Evolutionary conservation across 257 asterid genomes (phyloP), one percentile per base, ranked within the genome.

Genomic region (Eustoma russellianum): DNA sequence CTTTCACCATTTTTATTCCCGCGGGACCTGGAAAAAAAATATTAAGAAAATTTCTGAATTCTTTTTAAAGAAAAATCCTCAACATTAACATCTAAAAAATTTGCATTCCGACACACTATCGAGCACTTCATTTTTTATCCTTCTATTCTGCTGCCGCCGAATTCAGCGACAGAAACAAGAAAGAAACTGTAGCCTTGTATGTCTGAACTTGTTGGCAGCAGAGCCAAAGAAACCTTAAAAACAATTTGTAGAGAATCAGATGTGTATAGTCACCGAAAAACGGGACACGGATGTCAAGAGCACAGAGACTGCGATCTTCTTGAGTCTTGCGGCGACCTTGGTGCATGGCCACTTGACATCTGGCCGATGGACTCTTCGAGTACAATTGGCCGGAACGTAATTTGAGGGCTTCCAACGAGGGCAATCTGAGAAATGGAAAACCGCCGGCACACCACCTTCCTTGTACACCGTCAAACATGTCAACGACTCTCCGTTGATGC

Each of bases 401-500:
- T 57, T 70, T 5, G 95, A 70, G 30, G 75, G 80, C 51, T 68
- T 80, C 98, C 98, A 91, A 13, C 94, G 96, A 52, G 96, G 96
- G 68, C 98, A 91, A 67, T 82, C 87, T 8, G 98, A 96, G 33
- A 95, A 91, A 59, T 68, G 94, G 57, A 91, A 87, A 52, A 91
- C 96, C 60, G 95, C 98, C 64, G 97, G 80, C 10, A 95, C 97
- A 19, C 98, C 98, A 53, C 97, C 98, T 72, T 87, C 95, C 59
- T 63, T 63, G 62, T 91, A 91, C 71, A n/a, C n/a, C n/a, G n/a
- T n/a, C n/a, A n/a, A n/a, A n/a, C n/a, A n/a, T n/a, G n/a, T n/a
- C n/a, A n/a, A n/a, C n/a, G n/a, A n/a, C n/a, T n/a, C n/a, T n/a
- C n/a, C n/a, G n/a, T n/a, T n/a, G n/a, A n/a, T n/a, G n/a, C n/a